Percentiles rank a stretch among this genome's conserved stretches.
Evolutionary conservation across 805 yeast genomes (phyloP).

Genomic region (Diddensiella transvaalensis): DNA sequence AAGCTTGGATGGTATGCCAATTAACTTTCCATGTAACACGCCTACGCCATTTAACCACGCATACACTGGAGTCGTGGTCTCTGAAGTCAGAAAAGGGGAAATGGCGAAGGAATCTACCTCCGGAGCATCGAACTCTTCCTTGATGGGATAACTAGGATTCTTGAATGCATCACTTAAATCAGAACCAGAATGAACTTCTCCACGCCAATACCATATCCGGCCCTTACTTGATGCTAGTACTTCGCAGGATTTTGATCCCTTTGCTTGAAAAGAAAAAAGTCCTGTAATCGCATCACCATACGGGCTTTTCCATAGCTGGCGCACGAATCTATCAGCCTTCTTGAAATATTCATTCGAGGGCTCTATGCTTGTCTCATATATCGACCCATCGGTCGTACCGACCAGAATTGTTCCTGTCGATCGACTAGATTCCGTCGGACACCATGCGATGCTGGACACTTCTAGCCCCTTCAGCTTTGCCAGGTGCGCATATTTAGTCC

Average conservation of each 20-base stretch:
- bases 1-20: slow-evolving; percentile 21
- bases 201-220: slow-evolving; percentile 27
- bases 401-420: slow-evolving; percentile 47
- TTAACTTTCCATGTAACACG: slow-evolving; percentile 41
- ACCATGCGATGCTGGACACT: slow-evolving; percentile 43
- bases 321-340: slow-evolving; percentile 39
- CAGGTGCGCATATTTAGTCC: slow-evolving; percentile 42
- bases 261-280: slow-evolving; percentile 16
- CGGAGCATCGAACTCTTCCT: slow-evolving; percentile 23
- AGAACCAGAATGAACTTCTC: slow-evolving; percentile 22
- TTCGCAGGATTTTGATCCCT: slow-evolving; percentile 10
- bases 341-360: slow-evolving; percentile 43
- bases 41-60: slow-evolving; percentile 51
- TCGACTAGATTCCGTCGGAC: slow-evolving; percentile 35
- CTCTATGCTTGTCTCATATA: slow-evolving; percentile 48
- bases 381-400: slow-evolving; percentile 46
- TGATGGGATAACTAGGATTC: slow-evolving; percentile 20
- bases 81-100: slow-evolving; percentile 16
- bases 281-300: slow-evolving; percentile 27
- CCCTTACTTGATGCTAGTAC: slow-evolving; percentile 24
- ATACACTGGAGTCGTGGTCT: slow-evolving; percentile 26
- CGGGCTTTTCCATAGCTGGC: slow-evolving; percentile 40
- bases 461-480: slow-evolving; percentile 45
- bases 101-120: slow-evolving; percentile 17
- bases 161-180: slow-evolving; percentile 31